Evolutionary conservation across 208 protist genomes (phyloP), one percentile per base, ranked within the genome.

Genomic region (Trypanosoma grayi): DNA sequence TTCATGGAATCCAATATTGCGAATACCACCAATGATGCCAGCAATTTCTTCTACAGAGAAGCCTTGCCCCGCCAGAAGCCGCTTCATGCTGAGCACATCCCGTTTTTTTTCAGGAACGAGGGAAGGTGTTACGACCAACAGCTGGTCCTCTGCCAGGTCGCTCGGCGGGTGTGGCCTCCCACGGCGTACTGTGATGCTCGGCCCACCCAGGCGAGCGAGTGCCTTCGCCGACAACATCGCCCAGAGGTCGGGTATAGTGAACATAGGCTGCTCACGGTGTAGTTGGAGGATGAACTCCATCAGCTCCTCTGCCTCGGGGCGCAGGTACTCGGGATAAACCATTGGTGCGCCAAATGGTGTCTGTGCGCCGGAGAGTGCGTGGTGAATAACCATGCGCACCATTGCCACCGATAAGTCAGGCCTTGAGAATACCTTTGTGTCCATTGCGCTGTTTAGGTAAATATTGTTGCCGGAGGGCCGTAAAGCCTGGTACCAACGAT

Each of bases 231-330:
- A 87, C 8, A 90, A 58, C 54, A 95, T 69, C 0, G 83, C 70
- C 86, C 89, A 95, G 25, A 95, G 61, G 71, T 95, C 89, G 1
- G 89, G 83, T 44, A 95, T 78, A 22, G 79, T 83, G 46, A 79
- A 89, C 41, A 61, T 75, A 0, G 83, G 83, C 47, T 92, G 76
- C 41, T 89, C 77, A 25, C 53, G 46, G 50, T 88, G 81, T 20
- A 92, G 58, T 7, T 85, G 50, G 47, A 76, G 59, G 20, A 95
- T 74, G 65, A 90, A 78, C 2, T 79, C 63, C 9, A 85, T 70
- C 36, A 95, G 68, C 47, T 87, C 79, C 33, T 92, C 71, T n/a
- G 82, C 85, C 37, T 92, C 85, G 9, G 64, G 34, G 24, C 61
- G 53, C 43, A 83, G 75, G 28, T 79, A 70, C 8, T 64, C 47